These are phyloP conservation scores for Spiraea crenata DNA, from an alignment of 331 rosid species.

Conservation along the genomic window DNA sequence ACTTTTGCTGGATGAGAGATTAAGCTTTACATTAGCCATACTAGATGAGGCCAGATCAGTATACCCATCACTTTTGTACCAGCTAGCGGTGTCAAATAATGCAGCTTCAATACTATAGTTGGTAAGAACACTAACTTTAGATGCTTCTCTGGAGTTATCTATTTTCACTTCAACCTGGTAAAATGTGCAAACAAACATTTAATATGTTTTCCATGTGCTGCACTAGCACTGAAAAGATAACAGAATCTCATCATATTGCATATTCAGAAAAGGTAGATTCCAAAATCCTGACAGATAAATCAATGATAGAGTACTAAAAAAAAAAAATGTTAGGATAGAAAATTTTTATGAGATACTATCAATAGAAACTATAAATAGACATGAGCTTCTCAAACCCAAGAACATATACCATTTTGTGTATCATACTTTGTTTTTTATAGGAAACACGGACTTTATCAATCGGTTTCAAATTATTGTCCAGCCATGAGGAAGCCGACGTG, in stretches of 20 bases:
- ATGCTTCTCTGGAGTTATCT: constrained; percentile 63
- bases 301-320: neutral
- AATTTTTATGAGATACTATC: neutral
- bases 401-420: neutral
- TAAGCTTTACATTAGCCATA: constrained; percentile 55
- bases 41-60: constrained; percentile 64
- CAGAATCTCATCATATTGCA: constrained; percentile 5
- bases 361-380: neutral
- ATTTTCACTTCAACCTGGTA: constrained; percentile 87
- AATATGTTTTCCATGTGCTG: constrained; percentile 17
- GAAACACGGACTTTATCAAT: neutral
- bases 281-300: neutral
- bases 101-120: constrained; percentile 67
- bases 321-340: neutral
- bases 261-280: neutral
- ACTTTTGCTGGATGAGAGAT: constrained; percentile 29
- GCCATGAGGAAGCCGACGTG: neutral
- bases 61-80: constrained; percentile 49
- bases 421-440: neutral
- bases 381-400: neutral
- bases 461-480: constrained; percentile 6
- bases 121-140: constrained; percentile 53
- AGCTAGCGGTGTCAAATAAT: constrained; percentile 59
- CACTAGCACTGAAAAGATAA: neutral
- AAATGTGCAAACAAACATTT: constrained; percentile 14